Conservation (phyloP, 495 filamentous ascomycete species). For the Podospora sp. region DNA sequence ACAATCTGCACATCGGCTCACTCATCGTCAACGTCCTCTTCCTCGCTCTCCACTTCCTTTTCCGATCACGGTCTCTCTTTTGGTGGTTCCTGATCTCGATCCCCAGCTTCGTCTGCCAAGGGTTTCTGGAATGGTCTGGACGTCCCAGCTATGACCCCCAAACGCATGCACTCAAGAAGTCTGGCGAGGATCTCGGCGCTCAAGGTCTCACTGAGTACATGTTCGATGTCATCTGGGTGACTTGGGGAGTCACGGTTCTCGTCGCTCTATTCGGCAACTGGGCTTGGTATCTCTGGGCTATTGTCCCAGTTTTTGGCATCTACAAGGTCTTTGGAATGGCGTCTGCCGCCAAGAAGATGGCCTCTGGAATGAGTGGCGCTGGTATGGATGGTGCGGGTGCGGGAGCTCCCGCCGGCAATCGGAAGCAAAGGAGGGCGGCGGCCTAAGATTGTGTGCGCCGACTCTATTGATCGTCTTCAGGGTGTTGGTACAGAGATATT, state of each 20-base stretch:
- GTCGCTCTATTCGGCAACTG: constrained; percentile 72
- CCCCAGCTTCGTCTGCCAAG: constrained; percentile 77
- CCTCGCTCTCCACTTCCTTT: constrained; percentile 68
- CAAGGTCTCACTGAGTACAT: constrained; percentile 94
- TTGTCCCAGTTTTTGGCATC: constrained; percentile 69
- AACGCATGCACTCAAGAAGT: constrained; percentile 67
- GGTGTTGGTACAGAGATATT: background rate
- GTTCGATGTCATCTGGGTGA: constrained; percentile 96
- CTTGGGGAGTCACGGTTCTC: constrained; percentile 68
- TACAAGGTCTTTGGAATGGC: constrained; percentile 70
- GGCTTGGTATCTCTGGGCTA: constrained; percentile 73
- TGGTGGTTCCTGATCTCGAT: constrained; percentile 72
- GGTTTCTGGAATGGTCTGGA: constrained; percentile 77
- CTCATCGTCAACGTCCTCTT: constrained; percentile 71
- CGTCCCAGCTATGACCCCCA: constrained; percentile 68
- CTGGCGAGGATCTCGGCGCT: constrained; percentile 87
- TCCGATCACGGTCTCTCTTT: constrained; percentile 66
- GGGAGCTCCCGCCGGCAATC: constrained; percentile 44
- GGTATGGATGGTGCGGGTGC: constrained; percentile 29
- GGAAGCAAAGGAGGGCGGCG: constrained; percentile 52
- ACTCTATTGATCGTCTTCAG: background rate
- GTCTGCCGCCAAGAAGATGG: constrained; percentile 65
- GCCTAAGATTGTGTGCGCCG: constrained; percentile 5
- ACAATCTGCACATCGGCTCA: constrained; percentile 76
- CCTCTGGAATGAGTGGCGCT: constrained; percentile 51